phyloP scores from a whole-genome alignment of 2,329 filamentous ascomycete genomes.

The Fusarium incarnatum region DNA sequence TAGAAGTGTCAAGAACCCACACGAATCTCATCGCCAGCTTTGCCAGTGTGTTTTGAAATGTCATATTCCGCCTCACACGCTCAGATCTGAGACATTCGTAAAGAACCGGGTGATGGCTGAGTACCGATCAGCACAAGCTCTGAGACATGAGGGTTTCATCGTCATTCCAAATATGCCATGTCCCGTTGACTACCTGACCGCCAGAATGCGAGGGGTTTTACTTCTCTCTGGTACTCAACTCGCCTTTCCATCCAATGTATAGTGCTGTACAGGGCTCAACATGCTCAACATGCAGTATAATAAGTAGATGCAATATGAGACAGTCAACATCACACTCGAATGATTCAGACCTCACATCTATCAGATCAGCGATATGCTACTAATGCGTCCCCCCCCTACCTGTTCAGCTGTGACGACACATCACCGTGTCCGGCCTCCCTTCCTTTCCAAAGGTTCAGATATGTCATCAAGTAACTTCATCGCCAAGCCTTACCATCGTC shows the following conservation, averaged over 20 bases:
- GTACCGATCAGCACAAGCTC: background rate
- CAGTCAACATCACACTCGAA: background rate
- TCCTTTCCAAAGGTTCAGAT: background rate
- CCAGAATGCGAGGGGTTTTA: background rate
- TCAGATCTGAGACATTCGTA: slow-evolving; percentile 15
- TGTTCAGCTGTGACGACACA: background rate
- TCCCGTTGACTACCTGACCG: slow-evolving; percentile 9
- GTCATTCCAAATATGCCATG: slow-evolving; percentile 19
- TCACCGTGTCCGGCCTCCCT: background rate
- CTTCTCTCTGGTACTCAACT: background rate
- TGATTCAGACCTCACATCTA: background rate
- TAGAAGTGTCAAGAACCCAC: background rate
- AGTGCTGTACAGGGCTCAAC: background rate
- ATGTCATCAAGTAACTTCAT: background rate
- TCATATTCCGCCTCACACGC: background rate
- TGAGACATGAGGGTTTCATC: slow-evolving; percentile 33
- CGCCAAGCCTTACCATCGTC: background rate
- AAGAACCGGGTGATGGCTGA: background rate
- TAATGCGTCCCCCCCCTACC: background rate
- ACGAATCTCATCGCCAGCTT: background rate
- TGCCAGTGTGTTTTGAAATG: background rate
- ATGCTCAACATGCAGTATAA: background rate
- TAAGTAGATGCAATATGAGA: background rate
- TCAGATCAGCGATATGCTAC: background rate
- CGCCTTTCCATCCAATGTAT: background rate